A percentile compares a stretch with the other conserved stretches of the same genome.
Conservation (phyloP, 108 stramenopile species). For the Nitzschia sp. region DNA sequence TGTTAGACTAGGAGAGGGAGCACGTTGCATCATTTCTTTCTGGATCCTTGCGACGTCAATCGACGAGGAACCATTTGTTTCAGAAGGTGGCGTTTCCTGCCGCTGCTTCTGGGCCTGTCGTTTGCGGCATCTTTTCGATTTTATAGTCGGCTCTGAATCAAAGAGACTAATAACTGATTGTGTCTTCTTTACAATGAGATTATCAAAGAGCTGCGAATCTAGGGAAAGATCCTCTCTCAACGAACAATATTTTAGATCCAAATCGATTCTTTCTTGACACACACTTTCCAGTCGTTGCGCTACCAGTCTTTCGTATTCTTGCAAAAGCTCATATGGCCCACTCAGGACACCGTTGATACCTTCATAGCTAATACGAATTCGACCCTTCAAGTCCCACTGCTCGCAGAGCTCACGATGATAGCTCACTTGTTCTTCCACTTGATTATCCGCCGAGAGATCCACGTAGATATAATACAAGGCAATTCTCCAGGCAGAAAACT, state of each 20-base stretch:
- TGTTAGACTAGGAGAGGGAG: constrained; percentile 62
- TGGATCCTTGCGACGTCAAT: background rate
- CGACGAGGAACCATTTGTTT: background rate
- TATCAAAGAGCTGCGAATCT: constrained; percentile 61
- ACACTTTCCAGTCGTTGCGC: constrained; percentile 28
- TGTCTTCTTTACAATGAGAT: constrained; percentile 61
- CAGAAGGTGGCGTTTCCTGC: background rate
- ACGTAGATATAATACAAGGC: constrained; percentile 78
- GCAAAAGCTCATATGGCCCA: constrained; percentile 37
- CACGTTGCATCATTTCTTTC: constrained; percentile 38
- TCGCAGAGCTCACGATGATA: constrained; percentile 54
- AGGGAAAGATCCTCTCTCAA: constrained; percentile 61
- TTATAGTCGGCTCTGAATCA: constrained; percentile 22
- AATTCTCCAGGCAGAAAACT: constrained; percentile 34
- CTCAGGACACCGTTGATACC: constrained; percentile 85
- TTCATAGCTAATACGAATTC: constrained; percentile 71
- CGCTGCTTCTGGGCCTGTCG: background rate
- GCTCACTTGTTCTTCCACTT: constrained; percentile 37
- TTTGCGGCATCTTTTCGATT: background rate
- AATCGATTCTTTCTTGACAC: constrained; percentile 1
- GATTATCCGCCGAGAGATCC: constrained; percentile 16
- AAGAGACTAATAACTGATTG: constrained; percentile 72
- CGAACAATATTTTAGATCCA: constrained; percentile 79
- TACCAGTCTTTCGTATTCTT: constrained; percentile 49
- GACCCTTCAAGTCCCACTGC: constrained; percentile 47